Conservation (phyloP, 768 basidiomycete species). For the Agaricus blazei region DNA sequence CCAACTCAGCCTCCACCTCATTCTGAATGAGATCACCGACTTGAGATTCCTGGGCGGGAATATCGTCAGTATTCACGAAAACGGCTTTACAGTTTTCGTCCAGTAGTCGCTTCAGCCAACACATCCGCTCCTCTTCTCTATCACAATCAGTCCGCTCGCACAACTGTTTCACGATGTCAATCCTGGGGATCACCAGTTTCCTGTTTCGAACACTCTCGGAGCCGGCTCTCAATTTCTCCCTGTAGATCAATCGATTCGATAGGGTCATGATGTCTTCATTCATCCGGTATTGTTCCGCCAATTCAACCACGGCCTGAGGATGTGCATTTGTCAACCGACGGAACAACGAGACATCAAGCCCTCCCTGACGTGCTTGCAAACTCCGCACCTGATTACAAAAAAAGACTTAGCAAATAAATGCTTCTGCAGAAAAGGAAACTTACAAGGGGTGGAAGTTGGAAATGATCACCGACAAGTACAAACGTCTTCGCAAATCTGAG, state of each 20-base stretch:
- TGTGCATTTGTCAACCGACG: constrained; percentile 84
- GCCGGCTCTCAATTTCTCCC: constrained; percentile 51
- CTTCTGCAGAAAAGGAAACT: constrained; percentile 13
- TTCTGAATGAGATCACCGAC: constrained; percentile 92
- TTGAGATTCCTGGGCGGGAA: constrained; percentile 76
- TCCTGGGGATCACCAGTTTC: constrained; percentile 49
- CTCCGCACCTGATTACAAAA: constrained; percentile 64
- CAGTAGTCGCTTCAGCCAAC: constrained; percentile 70
- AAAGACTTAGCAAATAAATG: neutral
- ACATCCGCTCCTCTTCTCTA: constrained; percentile 24
- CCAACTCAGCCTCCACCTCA: constrained; percentile 66
- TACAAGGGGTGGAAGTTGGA: constrained; percentile 93
- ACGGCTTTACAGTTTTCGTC: constrained; percentile 72
- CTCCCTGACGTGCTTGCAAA: constrained; percentile 70
- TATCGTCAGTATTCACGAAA: constrained; percentile 87
- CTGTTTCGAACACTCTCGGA: constrained; percentile 62
- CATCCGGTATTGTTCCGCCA: constrained; percentile 93
- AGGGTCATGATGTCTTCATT: constrained; percentile 35
- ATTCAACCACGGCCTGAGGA: constrained; percentile 78
- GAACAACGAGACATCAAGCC: constrained; percentile 88
- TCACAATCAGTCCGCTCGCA: constrained; percentile 26
- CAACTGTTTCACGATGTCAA: constrained; percentile 34
- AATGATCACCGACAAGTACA: constrained; percentile 95
- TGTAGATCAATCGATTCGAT: constrained; percentile 16
- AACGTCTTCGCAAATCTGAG: constrained; percentile 87